A percentile compares a stretch with the other conserved stretches of the same genome.
Evolutionary conservation across 106 monocot species (phyloP).

Genomic region (Acanthochlamys bracteata): DNA sequence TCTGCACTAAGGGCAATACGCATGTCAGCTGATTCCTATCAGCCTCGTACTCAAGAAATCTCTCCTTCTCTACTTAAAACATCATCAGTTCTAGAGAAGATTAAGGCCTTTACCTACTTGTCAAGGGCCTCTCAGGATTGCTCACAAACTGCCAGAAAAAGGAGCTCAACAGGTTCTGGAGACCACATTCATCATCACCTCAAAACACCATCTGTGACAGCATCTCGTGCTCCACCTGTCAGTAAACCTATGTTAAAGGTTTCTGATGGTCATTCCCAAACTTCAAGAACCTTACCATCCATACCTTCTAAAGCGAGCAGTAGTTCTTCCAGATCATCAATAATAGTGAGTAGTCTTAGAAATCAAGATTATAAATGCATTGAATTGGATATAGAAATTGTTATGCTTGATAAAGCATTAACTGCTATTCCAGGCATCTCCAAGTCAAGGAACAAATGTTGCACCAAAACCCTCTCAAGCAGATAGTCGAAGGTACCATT

Average conservation of each 20-base stretch:
- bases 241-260: background rate
- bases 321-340: conserved; percentile 12
- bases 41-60: conserved; percentile 1
- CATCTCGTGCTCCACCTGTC: background rate
- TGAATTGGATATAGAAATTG: background rate
- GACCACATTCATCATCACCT: background rate
- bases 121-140: conserved; percentile 11
- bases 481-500: no score
- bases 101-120: background rate
- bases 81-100: conserved; percentile 18
- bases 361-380: background rate
- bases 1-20: conserved; percentile 14
- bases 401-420: background rate
- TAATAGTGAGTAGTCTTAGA: conserved; percentile 10
- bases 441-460: no score
- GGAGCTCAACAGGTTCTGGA: background rate
- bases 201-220: background rate
- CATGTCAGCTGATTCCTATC: conserved; percentile 8
- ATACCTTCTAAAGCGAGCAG: conserved; percentile 5
- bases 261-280: background rate
- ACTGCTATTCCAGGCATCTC: background rate
- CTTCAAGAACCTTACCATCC: background rate
- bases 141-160: background rate
- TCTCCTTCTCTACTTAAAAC: conserved; percentile 12
- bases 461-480: no score